Evolutionary conservation across 1,139 yeast genomes (phyloP).

Genomic region (Williopsis jadinii): DNA sequence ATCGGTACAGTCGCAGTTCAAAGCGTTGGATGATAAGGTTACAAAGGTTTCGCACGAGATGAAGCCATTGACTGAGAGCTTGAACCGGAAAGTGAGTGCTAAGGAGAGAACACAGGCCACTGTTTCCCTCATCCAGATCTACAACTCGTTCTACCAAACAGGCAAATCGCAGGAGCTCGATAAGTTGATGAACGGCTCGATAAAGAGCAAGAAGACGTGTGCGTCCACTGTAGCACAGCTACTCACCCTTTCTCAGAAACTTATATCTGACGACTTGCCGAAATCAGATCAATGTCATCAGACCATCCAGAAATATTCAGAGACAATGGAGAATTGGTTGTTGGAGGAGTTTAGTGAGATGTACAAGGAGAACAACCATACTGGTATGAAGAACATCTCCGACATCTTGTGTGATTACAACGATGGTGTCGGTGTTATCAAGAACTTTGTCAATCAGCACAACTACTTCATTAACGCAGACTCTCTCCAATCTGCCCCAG

Average conservation of each 20-base stretch:
- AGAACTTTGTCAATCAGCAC: slow-evolving; percentile 76
- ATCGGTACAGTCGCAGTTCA: slow-evolving; percentile 37
- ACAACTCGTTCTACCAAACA: slow-evolving; percentile 61
- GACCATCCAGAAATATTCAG: slow-evolving; percentile 65
- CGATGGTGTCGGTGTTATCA: slow-evolving; percentile 79
- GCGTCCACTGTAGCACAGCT: slow-evolving; percentile 66
- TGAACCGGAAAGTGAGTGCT: slow-evolving; percentile 69
- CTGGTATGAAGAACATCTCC: slow-evolving; percentile 75
- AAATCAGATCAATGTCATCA: slow-evolving; percentile 44
- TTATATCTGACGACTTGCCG: slow-evolving; percentile 44
- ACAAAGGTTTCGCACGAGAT: slow-evolving; percentile 55
- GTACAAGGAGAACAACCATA: slow-evolving; percentile 42
- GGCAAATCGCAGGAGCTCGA: slow-evolving; percentile 61
- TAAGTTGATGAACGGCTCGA: slow-evolving; percentile 35
- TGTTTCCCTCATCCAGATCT: slow-evolving; percentile 68
- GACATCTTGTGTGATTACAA: slow-evolving; percentile 74
- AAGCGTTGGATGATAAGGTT: slow-evolving; percentile 51
- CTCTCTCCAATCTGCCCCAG: slow-evolving; percentile 25
- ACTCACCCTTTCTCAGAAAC: slow-evolving; percentile 54
- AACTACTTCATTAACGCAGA: slow-evolving; percentile 57
- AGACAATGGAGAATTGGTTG: slow-evolving; percentile 62
- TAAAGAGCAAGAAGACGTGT: slow-evolving; percentile 53
- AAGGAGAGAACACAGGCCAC: slow-evolving; percentile 72
- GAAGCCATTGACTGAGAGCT: slow-evolving; percentile 65
- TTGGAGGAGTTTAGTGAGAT: slow-evolving; percentile 53